phyloP scores from a whole-genome alignment of 2,329 filamentous ascomycete species.

The Chrysoporthe austroafricana region DNA sequence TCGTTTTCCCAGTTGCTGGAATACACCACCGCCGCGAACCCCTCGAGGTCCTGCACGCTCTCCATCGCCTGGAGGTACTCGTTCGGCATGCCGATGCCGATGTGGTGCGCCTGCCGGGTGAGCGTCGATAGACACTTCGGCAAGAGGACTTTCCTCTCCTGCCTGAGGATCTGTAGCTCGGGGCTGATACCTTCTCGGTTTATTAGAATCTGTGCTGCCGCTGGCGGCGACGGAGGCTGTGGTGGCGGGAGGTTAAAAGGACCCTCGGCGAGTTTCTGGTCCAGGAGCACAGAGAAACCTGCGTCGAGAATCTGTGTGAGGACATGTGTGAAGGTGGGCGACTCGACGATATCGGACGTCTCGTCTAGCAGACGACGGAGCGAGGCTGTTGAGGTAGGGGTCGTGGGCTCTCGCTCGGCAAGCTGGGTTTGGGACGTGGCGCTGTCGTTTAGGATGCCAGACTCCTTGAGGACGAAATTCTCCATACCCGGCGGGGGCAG shows the following conservation, averaged over 20 bases:
- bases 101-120: constrained; percentile 86
- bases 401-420: constrained; percentile 32
- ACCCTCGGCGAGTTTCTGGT: constrained; percentile 77
- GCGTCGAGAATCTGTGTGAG: constrained; percentile 85
- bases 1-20: constrained; percentile 80
- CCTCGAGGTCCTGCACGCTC: constrained; percentile 73
- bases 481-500: constrained; percentile 81
- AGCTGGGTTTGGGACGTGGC: constrained; percentile 38
- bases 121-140: constrained; percentile 89
- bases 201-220: constrained; percentile 28
- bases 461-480: constrained; percentile 81
- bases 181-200: constrained; percentile 44
- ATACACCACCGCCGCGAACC: constrained; percentile 86
- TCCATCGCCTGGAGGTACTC: constrained; percentile 78
- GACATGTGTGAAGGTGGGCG: constrained; percentile 86
- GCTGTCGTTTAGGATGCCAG: constrained; percentile 69
- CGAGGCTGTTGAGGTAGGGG: constrained; percentile 54
- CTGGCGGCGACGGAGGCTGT: constrained; percentile 30
- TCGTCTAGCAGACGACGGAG: constrained; percentile 90
- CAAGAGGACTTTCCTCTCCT: constrained; percentile 68
- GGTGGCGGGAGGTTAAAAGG: constrained; percentile 69
- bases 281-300: constrained; percentile 81
- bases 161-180: constrained; percentile 55
- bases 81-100: constrained; percentile 77
- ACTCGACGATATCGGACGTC: constrained; percentile 93